Conservation (phyloP, 2,329 filamentous ascomycete genomes). For the Ambrosiella beaveri region DNA sequence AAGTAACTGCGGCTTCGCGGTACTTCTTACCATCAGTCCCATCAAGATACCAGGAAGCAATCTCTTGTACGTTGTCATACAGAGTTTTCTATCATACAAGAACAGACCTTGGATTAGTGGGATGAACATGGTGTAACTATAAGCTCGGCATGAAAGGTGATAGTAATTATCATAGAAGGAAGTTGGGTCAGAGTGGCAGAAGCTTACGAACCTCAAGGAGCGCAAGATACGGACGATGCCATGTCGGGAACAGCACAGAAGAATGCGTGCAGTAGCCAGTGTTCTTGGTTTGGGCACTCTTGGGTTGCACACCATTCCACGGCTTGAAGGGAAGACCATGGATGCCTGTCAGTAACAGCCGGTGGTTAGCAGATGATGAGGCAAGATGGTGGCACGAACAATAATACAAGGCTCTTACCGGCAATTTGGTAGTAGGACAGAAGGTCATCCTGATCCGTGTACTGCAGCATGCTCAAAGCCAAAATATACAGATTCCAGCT, state of each 20-base stretch:
- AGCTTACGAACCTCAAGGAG: constrained; percentile 33
- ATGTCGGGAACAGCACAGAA: constrained; percentile 58
- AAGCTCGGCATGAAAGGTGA: background rate
- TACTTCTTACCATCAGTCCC: constrained; percentile 31
- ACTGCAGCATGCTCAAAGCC: constrained; percentile 55
- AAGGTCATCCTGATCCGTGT: constrained; percentile 40
- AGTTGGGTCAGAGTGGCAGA: background rate
- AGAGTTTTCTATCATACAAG: constrained; percentile 12
- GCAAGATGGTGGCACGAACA: background rate
- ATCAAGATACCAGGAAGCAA: constrained; percentile 32
- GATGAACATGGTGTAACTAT: background rate
- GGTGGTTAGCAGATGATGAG: background rate
- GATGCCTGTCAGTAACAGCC: constrained; percentile 36
- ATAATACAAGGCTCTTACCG: constrained; percentile 30
- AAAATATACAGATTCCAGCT: constrained; percentile 64
- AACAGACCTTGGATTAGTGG: background rate
- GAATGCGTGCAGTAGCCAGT: constrained; percentile 64
- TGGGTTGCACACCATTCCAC: constrained; percentile 37
- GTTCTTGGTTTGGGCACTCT: constrained; percentile 18
- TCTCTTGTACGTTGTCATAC: constrained; percentile 16
- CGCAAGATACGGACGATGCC: constrained; percentile 68
- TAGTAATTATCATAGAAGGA: background rate
- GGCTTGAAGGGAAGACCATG: constrained; percentile 54
- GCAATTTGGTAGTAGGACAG: constrained; percentile 66
- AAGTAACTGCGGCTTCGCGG: constrained; percentile 30